Percentiles rank a stretch among this genome's conserved stretches.
Conservation (phyloP, 2,329 filamentous ascomycete genomes). For the Dactylonectria macrodidyma region DNA sequence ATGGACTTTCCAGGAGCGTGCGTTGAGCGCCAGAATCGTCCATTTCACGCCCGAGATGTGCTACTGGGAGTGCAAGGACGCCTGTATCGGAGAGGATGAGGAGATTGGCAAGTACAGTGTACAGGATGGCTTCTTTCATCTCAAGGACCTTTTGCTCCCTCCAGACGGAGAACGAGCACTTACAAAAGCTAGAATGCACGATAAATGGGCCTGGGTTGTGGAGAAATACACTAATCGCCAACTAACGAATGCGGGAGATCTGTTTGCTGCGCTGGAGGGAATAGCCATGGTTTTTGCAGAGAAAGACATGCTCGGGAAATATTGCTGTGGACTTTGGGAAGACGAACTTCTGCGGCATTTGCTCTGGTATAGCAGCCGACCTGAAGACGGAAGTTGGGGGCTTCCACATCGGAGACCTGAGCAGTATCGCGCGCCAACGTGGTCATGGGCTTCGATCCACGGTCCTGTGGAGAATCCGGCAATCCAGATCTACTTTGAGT, state of each 20-base stretch:
- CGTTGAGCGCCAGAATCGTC: constrained; percentile 16
- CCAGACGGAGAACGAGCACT: constrained; percentile 6
- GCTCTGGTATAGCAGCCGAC: constrained; percentile 1
- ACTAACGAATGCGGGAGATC: constrained; percentile 2
- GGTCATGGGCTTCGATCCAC: constrained; percentile 5
- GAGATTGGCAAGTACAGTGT: constrained; percentile 8
- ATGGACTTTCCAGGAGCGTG: no score
- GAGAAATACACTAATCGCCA: constrained; percentile 4
- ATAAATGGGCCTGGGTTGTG: constrained; percentile 9
- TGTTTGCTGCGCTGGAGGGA: constrained; percentile 3
- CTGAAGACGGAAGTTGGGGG: neutral
- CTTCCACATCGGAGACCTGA: constrained; percentile 1
- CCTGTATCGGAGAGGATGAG: constrained; percentile 9
- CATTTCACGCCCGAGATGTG: constrained; percentile 13
- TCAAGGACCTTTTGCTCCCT: constrained; percentile 13
- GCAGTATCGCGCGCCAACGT: constrained; percentile 1
- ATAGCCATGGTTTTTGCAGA: neutral
- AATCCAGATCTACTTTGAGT: neutral
- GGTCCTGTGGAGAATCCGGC: constrained; percentile 1
- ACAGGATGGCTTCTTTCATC: constrained; percentile 14
- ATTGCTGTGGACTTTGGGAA: constrained; percentile 3
- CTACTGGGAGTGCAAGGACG: constrained; percentile 14
- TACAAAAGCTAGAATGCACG: constrained; percentile 6
- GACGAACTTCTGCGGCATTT: constrained; percentile 2
- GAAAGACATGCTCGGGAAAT: constrained; percentile 1